Base-by-base conservation (phyloP, 768 basidiomycete genomes). In the Boletellus sp. region DNA sequence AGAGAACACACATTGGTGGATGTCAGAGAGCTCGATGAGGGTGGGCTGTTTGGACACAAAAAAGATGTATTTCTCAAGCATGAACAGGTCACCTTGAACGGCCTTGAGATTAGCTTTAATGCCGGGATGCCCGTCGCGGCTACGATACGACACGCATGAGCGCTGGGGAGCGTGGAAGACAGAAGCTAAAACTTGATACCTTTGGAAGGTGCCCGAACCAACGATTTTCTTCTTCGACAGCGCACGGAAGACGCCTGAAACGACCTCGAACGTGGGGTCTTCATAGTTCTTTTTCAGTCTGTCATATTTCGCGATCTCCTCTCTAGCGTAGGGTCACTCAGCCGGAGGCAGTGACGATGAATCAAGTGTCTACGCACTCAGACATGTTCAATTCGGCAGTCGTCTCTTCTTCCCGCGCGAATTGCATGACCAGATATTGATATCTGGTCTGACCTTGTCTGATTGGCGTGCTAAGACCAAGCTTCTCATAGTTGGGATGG, bases 71-170 rank as follows among this genome's bases (percentile, higher is more conserved):
- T 97, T 97, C 62, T 98, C 96, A 55, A 99, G 85, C 77, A 98
- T 81, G 79, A 96, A 98, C 28, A 99, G 82, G 66, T 97, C 94
- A 52, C 96, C 96, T 69, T 95, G 93, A 4, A 89, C 79, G 38
- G 96, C 96, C 71, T 98, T 98, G 58, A 98, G 78, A 68, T 97
- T 96, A 59, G 92, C 93, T 72, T 98, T 98, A 72, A 99, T 86
- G n/a, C 92, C 91, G 15, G 90, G 87, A 56, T 93, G 87, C 4
- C 93, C 91, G 58, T 87, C 85, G 26, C 88, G 90, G 58, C 93
- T 95, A 55, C 10, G 43, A 52, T 31, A 17, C 13, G 23, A 23
- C 28, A 19, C 34, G 19, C 13, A 32, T 56, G 20, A 48, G 51
- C 16, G 40, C 42, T 22, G 6, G 11, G 22, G 42, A 20, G 23